Conservation (phyloP, 2,329 filamentous ascomycete species). For the Septoria petroselini region DNA sequence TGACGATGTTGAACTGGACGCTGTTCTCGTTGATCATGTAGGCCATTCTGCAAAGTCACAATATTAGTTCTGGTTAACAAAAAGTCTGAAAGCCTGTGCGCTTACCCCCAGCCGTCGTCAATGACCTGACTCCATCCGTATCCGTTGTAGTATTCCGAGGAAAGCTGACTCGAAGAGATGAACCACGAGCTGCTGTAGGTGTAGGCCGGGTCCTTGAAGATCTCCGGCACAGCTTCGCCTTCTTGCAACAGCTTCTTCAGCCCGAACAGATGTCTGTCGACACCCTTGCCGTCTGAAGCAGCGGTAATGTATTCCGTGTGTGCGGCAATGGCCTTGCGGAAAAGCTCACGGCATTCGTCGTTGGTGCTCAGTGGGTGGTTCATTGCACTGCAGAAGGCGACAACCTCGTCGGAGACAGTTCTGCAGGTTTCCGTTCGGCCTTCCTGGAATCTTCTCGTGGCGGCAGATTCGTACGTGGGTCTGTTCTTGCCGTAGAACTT, state of each 20-base stretch:
- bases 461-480: slow-evolving; percentile 94
- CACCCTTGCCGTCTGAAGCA: slow-evolving; percentile 86
- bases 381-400: slow-evolving; percentile 87
- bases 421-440: slow-evolving; percentile 96
- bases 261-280: slow-evolving; percentile 95
- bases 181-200: slow-evolving; percentile 84
- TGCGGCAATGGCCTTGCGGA: slow-evolving; percentile 75
- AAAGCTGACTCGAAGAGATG: slow-evolving; percentile 83
- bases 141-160: slow-evolving; percentile 96
- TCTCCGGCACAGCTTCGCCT: slow-evolving; percentile 73
- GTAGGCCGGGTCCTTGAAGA: slow-evolving; percentile 86
- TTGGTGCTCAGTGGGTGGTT: slow-evolving; percentile 63
- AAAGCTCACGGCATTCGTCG: slow-evolving; percentile 66
- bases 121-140: slow-evolving; percentile 99
- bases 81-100: slow-evolving; percentile 8
- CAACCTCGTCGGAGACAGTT: slow-evolving; percentile 83
- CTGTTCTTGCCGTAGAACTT: slow-evolving; percentile 99
- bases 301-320: slow-evolving; percentile 90
- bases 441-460: slow-evolving; percentile 90
- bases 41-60: slow-evolving; percentile 59
- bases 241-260: slow-evolving; percentile 84
- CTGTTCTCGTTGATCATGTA: slow-evolving; percentile 99
- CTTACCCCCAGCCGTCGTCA: slow-evolving; percentile 79
- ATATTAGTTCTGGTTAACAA: no score
- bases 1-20: slow-evolving; percentile 96